Percentiles rank a stretch among this genome's conserved stretches.
Conservation (phyloP, 345 rosid genomes). For the Isatis tinctoria region DNA sequence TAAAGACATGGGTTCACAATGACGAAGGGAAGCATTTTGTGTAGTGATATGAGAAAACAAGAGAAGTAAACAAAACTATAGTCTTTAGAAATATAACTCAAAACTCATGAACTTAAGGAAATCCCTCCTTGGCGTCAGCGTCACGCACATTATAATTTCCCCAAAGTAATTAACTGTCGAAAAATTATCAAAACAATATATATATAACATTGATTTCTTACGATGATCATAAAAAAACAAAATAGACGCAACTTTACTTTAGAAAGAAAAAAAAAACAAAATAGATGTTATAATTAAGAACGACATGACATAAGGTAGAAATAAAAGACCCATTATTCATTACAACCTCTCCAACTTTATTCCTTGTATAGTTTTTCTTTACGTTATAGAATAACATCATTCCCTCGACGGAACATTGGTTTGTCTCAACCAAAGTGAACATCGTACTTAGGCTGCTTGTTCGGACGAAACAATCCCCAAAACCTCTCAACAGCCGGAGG, state of each 20-base stretch:
- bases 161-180: not conserved
- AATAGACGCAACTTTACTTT: not conserved
- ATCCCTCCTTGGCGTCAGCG: not conserved
- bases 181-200: not conserved
- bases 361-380: not conserved
- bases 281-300: no score
- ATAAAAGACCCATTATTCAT: not conserved
- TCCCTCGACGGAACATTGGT: not conserved
- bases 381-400: not conserved
- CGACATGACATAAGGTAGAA: not conserved
- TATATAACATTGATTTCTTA: not conserved
- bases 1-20: not conserved
- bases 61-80: not conserved
- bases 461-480: slow-evolving; percentile 27
- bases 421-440: slow-evolving; percentile 20
- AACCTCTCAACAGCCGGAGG: slow-evolving; percentile 17
- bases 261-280: no score
- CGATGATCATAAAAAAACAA: not conserved
- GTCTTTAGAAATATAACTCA: not conserved
- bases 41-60: not conserved
- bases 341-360: not conserved
- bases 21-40: not conserved
- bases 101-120: not conserved
- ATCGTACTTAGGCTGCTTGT: slow-evolving; percentile 22
- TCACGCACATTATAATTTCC: not conserved